Conservation (phyloP, 768 basidiomycete species). For the Cystoderma amianthinum region DNA sequence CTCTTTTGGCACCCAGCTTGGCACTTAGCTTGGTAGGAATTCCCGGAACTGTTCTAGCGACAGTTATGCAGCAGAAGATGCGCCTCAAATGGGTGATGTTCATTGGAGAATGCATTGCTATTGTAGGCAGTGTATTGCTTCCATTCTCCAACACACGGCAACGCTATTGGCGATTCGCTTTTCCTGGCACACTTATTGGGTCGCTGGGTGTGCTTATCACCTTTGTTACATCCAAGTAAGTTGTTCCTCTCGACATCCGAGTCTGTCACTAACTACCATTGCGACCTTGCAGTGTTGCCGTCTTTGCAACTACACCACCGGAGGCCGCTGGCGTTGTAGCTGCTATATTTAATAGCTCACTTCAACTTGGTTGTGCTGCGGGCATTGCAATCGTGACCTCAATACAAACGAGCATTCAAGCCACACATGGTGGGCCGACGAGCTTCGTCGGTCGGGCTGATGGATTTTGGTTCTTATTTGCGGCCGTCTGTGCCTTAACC, state of each 20-base stretch:
- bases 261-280: not conserved
- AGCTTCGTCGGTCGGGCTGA: conserved; percentile 34
- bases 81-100: conserved; percentile 40
- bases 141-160: conserved; percentile 30
- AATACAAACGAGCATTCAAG: conserved; percentile 38
- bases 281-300: conserved; percentile 36
- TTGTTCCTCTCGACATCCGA: conserved; percentile 2
- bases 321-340: conserved; percentile 47
- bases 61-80: conserved; percentile 23
- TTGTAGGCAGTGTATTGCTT: conserved; percentile 32
- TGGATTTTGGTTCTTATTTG: conserved; percentile 37
- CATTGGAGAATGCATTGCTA: conserved; percentile 26
- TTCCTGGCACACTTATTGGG: conserved; percentile 45
- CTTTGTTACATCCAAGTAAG: conserved; percentile 44
- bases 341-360: conserved; percentile 48
- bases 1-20: conserved; percentile 17
- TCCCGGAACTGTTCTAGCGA: conserved; percentile 27
- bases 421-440: conserved; percentile 17
- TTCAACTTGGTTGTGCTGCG: conserved; percentile 46
- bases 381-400: conserved; percentile 41
- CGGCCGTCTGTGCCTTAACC: conserved; percentile 12
- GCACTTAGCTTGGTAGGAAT: conserved; percentile 34
- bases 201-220: conserved; percentile 36
- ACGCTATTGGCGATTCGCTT: conserved; percentile 38
- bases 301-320: conserved; percentile 40